Evolutionary conservation across 768 basidiomycete genomes (phyloP).

Genomic region (Mycena maculata): DNA sequence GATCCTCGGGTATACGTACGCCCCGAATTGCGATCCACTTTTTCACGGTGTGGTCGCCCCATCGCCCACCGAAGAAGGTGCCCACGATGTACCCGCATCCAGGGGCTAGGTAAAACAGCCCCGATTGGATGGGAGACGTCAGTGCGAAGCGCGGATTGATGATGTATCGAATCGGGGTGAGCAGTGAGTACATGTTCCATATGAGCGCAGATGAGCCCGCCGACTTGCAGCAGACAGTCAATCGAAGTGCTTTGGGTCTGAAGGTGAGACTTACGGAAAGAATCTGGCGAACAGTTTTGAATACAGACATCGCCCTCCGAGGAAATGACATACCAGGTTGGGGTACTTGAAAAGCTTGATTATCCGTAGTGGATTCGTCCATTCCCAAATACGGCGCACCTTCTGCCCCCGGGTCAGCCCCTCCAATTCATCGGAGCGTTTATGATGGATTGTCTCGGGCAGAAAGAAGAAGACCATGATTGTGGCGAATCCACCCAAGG

Average conservation of each 20-base stretch:
- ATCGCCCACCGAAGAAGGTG: constrained; percentile 33
- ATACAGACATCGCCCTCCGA: not conserved
- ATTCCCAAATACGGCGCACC: constrained; percentile 19
- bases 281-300: not conserved
- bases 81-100: constrained; percentile 28
- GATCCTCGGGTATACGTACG: constrained; percentile 29
- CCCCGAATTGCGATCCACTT: constrained; percentile 34
- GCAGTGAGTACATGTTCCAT: constrained; percentile 34
- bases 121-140: constrained; percentile 31
- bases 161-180: constrained; percentile 35
- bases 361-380: constrained; percentile 30
- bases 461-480: constrained; percentile 33
- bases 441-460: constrained; percentile 34
- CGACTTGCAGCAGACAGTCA: constrained; percentile 1
- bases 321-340: constrained; percentile 25
- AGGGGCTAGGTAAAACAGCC: constrained; percentile 33
- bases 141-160: constrained; percentile 26
- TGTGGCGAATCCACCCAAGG: constrained; percentile 29
- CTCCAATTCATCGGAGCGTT: constrained; percentile 28
- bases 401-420: constrained; percentile 19
- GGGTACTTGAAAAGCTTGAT: constrained; percentile 32
- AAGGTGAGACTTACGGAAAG: constrained; percentile 13
- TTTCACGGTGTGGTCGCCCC: constrained; percentile 32
- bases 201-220: constrained; percentile 24
- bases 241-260: not conserved